These are phyloP conservation scores for Aspergillus sp. DNA, from an alignment of 2,329 filamentous ascomycete species.

Conservation along the genomic window DNA sequence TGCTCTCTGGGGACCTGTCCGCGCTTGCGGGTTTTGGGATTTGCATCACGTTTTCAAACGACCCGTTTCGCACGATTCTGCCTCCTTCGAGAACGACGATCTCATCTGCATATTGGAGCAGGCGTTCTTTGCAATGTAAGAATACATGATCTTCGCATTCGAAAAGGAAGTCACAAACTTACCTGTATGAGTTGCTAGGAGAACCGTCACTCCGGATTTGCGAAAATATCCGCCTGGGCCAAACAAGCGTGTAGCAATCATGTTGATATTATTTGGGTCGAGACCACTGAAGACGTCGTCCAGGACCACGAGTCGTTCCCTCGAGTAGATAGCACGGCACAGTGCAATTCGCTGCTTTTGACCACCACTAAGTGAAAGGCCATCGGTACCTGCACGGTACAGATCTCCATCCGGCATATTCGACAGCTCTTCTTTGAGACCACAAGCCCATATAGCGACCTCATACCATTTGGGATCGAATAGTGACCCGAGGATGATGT, in stretches of 20 bases:
- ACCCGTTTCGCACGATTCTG: background rate
- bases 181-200: constrained; percentile 7
- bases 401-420: constrained; percentile 31
- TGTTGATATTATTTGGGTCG: background rate
- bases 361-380: constrained; percentile 49
- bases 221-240: background rate
- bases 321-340: constrained; percentile 6
- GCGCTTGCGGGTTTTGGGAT: too few species aligned
- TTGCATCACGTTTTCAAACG: too few species aligned
- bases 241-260: background rate
- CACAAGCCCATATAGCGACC: constrained; percentile 27
- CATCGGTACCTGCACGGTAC: constrained; percentile 45
- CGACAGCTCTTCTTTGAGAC: constrained; percentile 30
- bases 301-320: background rate
- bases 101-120: background rate
- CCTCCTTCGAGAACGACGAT: background rate
- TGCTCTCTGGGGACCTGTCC: background rate
- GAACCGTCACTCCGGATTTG: background rate
- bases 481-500: constrained; percentile 26
- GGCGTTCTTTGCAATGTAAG: too few species aligned
- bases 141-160: too few species aligned
- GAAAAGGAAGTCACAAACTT: background rate
- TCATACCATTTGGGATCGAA: constrained; percentile 34
- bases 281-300: constrained; percentile 9
- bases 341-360: constrained; percentile 46